Percentiles rank a stretch among this genome's conserved stretches.
phyloP scores from a whole-genome alignment of 495 filamentous ascomycete genomes.

The Patellaria atrata region DNA sequence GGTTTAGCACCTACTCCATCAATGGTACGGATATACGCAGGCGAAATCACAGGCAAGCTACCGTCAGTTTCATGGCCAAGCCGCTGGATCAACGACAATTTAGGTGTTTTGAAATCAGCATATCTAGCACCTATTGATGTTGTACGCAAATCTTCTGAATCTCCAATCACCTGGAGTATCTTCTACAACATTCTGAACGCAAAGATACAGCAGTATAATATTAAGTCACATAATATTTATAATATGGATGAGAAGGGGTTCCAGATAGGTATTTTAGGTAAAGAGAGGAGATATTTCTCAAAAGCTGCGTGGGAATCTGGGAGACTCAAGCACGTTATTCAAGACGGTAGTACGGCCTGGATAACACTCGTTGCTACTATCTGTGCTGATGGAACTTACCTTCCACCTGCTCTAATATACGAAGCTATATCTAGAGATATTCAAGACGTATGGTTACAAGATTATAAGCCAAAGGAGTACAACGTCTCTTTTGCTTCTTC shows the following conservation, averaged over 20 bases:
- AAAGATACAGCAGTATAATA: slow-evolving; percentile 13
- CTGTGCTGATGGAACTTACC: slow-evolving; percentile 4
- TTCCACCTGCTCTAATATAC: slow-evolving; percentile 11
- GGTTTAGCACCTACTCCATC: not conserved
- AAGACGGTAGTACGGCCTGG: slow-evolving; percentile 6
- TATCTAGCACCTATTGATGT: not conserved
- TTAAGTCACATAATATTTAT: slow-evolving; percentile 9
- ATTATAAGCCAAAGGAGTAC: slow-evolving; percentile 7
- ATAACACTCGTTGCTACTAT: slow-evolving; percentile 9
- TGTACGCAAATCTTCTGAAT: not conserved
- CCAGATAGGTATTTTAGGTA: slow-evolving; percentile 5
- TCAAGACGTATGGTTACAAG: slow-evolving; percentile 7
- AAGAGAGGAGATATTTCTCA: not conserved
- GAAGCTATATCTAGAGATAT: slow-evolving; percentile 5
- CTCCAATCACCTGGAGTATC: not conserved
- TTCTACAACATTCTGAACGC: not conserved
- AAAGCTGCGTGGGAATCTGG: slow-evolving; percentile 3
- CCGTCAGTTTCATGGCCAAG: not conserved
- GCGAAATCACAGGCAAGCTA: not conserved
- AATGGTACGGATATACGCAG: not conserved
- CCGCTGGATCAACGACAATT: not conserved
- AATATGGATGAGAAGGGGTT: slow-evolving; percentile 21
- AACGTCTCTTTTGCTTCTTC: slow-evolving; percentile 3
- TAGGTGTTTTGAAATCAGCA: not conserved
- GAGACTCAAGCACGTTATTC: not conserved